Base-by-base conservation (phyloP, 306 rosid genomes). In the Prunus kanzakura region DNA sequence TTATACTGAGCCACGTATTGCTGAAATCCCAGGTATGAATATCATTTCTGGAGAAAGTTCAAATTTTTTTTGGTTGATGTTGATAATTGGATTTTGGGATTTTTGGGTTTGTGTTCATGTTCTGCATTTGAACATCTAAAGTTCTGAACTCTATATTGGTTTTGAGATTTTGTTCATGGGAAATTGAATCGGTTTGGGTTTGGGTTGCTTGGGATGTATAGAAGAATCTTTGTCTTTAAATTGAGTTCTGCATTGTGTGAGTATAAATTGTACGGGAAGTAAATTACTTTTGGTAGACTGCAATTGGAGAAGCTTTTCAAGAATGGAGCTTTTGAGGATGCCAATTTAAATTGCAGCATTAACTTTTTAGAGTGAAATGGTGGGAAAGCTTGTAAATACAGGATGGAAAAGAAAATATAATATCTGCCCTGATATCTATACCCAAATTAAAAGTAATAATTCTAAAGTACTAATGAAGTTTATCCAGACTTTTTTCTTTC, bases 1-100 rank as follows among this genome's bases (percentile, higher is more conserved):
- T 52, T 78, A 46, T 65, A 20, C 83, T 2, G 64, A 84, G 74
- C 90, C 90, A 45, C 81, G 85, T 12, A 32, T 80, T 4, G 83
- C 87, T 4, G 73, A 82, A 14, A 76, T 87, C 57, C 82, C 86
- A 51, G 90, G 88, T 85, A 61, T 5, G 5, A 23, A 45, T 16
- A 18, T n/a, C 56, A 14, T 30, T 30, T 56, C 6, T 56, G 4
- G 4, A 1, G 27, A 13, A 16, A 13, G 0, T 51, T 61, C 1
- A 6, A 11, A 3, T 57, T 23, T 4, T 25, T 3, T 2, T 61
- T 14, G 19, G 8, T 62, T 29, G 41, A 29, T 27, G 8, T 11
- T 4, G 19, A 27, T 62, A 62, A 27, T 6, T 62, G 41, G 66
- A 62, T 29, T 25, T 9, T 29, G n/a, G 41, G 43, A 56, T 20